These are phyloP conservation scores for Debaryomyces nepalensis DNA, from an alignment of 1,139 yeast genomes.

Conservation along the genomic window DNA sequence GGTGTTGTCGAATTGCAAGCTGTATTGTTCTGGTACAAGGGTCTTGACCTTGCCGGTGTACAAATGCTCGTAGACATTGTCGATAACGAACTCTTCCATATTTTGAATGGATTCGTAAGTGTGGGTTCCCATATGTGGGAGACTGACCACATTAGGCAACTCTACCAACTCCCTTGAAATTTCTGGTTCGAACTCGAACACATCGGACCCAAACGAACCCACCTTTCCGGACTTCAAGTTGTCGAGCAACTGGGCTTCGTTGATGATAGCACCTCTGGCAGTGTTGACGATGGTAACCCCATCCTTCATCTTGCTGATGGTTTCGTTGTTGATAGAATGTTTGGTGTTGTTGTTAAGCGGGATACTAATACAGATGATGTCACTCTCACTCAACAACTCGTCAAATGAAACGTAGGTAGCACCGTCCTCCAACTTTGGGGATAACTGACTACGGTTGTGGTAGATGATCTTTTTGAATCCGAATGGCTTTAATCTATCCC, in stretches of 20 bases:
- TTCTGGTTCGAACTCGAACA: conserved; percentile 81
- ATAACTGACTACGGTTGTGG: conserved; percentile 59
- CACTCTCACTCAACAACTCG: conserved; percentile 56
- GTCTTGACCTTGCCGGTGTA: conserved; percentile 65
- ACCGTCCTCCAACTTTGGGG: conserved; percentile 59
- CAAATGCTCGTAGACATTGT: conserved; percentile 48
- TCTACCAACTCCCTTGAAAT: conserved; percentile 60
- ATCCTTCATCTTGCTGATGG: conserved; percentile 61
- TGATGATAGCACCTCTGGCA: conserved; percentile 76
- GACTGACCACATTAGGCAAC: conserved; percentile 61
- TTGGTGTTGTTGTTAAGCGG: conserved; percentile 65
- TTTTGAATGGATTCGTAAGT: conserved; percentile 59
- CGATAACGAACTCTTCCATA: conserved; percentile 61
- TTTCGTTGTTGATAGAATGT: conserved; percentile 59
- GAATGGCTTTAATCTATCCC: conserved; percentile 64
- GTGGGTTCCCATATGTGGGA: conserved; percentile 87
- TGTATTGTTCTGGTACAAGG: conserved; percentile 67
- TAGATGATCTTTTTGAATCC: conserved; percentile 65
- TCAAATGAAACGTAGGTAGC: conserved; percentile 62
- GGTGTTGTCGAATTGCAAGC: conserved; percentile 12
- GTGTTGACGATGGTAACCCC: conserved; percentile 70
- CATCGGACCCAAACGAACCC: conserved; percentile 79
- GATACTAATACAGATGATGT: conserved; percentile 63
- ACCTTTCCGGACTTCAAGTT: conserved; percentile 72
- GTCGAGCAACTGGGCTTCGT: conserved; percentile 64